These are phyloP conservation scores for Naganishia liquefaciens DNA, from an alignment of 1,284 basidiomycete genomes.

Conservation along the genomic window DNA sequence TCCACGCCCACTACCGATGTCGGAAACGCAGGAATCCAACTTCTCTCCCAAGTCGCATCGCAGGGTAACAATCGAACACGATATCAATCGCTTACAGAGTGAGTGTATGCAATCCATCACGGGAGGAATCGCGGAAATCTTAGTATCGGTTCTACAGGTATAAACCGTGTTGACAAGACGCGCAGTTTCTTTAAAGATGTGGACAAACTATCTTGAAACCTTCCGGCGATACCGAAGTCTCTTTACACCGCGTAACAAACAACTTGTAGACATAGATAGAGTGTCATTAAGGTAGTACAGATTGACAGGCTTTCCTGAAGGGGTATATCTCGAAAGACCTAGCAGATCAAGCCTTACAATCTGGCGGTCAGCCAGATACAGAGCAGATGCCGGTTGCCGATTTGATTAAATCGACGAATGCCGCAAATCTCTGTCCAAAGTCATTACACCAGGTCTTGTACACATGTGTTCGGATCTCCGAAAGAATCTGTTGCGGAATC, in stretches of 20 bases:
- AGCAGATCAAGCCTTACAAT: too few relatives aligned
- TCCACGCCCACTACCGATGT: slow-evolving; percentile 46
- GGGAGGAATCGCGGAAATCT: background rate
- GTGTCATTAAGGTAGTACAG: background rate
- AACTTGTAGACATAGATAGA: background rate
- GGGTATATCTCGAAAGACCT: background rate
- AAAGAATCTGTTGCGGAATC: slow-evolving; percentile 1
- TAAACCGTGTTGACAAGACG: slow-evolving; percentile 16
- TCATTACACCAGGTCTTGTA: background rate
- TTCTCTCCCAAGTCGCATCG: slow-evolving; percentile 42
- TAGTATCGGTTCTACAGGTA: background rate
- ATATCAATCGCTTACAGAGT: slow-evolving; percentile 49
- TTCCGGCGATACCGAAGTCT: background rate
- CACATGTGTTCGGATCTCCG: background rate
- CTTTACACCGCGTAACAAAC: background rate
- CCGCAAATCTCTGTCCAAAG: background rate
- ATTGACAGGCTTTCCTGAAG: background rate
- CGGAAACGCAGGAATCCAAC: slow-evolving; percentile 43
- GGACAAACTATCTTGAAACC: background rate
- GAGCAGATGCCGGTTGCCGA: too few relatives aligned
- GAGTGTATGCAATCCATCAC: too few relatives aligned
- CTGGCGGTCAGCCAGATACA: too few relatives aligned
- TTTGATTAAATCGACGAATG: background rate
- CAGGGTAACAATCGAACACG: slow-evolving; percentile 52
- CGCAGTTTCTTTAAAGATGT: background rate